Evolutionary conservation across 192 early-diverging fungal genomes (phyloP).

Genomic region (Phycomyces blakesleeanus): DNA sequence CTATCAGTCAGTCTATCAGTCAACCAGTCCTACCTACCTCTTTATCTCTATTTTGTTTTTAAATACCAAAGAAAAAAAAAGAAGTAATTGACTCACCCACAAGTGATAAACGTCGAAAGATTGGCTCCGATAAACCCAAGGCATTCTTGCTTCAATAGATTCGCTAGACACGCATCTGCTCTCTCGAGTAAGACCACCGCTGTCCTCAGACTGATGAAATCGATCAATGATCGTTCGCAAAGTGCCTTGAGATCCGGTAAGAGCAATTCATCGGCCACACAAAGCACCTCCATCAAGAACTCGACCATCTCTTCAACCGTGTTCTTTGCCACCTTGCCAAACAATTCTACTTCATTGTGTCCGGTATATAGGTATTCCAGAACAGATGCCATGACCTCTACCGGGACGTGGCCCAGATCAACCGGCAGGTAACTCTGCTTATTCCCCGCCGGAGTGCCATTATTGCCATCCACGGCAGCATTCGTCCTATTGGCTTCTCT

Average conservation of each 20-base stretch:
- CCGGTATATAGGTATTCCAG: slow-evolving; percentile 56
- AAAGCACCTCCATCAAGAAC: slow-evolving; percentile 53
- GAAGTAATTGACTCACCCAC: too few relatives aligned
- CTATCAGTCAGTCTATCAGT: too few relatives aligned
- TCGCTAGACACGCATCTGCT: slow-evolving; percentile 47
- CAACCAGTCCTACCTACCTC: too few relatives aligned
- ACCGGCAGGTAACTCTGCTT: slow-evolving; percentile 34
- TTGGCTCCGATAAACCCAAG: slow-evolving; percentile 50
- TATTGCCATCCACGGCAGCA: too few relatives aligned
- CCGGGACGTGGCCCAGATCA: slow-evolving; percentile 46
- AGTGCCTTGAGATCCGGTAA: slow-evolving; percentile 44
- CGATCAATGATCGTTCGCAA: slow-evolving; percentile 33
- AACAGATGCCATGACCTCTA: slow-evolving; percentile 49
- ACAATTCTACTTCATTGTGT: slow-evolving; percentile 33
- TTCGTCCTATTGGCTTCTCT: slow-evolving; percentile 3
- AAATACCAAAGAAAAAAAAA: too few relatives aligned
- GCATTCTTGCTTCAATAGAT: slow-evolving; percentile 46
- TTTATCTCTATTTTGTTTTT: neutral
- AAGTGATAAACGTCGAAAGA: slow-evolving; percentile 39
- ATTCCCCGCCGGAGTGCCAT: too few relatives aligned
- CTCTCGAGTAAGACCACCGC: slow-evolving; percentile 52
- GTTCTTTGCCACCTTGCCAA: slow-evolving; percentile 31
- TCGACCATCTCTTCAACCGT: slow-evolving; percentile 43
- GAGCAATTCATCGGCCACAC: slow-evolving; percentile 63
- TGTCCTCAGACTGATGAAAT: slow-evolving; percentile 45